A percentile compares a stretch with the other conserved stretches of the same genome.
Evolutionary conservation across 2,329 filamentous ascomycete species (phyloP).

Genomic region (Aspergillus brunneoviolaceus): DNA sequence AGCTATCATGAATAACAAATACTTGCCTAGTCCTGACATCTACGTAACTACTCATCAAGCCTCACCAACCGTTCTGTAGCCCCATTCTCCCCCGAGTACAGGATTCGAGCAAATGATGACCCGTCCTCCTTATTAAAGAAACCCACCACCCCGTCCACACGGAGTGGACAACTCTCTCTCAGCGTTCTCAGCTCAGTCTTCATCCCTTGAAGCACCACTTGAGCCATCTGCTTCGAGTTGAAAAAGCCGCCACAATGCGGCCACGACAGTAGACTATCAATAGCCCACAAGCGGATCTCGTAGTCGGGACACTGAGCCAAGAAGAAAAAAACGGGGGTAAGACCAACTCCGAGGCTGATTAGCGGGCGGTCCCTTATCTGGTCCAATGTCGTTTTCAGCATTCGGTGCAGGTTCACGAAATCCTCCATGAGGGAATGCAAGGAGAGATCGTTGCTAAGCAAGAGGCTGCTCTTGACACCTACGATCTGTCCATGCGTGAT

Average conservation of each 20-base stretch:
- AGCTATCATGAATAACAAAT: too few species aligned
- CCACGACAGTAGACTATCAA: not conserved
- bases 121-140: not conserved
- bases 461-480: not conserved
- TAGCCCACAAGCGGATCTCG: not conserved
- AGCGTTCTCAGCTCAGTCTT: not conserved
- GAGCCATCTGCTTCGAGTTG: not conserved
- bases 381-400: not conserved
- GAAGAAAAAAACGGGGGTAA: not conserved
- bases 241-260: not conserved
- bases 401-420: not conserved
- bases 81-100: not conserved
- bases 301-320: not conserved
- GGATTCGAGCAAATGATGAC: not conserved
- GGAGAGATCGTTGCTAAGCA: not conserved
- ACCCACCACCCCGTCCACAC: not conserved
- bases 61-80: not conserved
- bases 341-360: not conserved
- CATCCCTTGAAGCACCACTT: not conserved
- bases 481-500: not conserved
- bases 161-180: not conserved
- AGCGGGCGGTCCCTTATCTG: not conserved
- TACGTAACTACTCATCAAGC: not conserved
- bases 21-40: too few species aligned
- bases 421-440: not conserved